Evolutionary conservation across 2,329 filamentous ascomycete genomes (phyloP).

Genomic region (Fusarium cicatricum): DNA sequence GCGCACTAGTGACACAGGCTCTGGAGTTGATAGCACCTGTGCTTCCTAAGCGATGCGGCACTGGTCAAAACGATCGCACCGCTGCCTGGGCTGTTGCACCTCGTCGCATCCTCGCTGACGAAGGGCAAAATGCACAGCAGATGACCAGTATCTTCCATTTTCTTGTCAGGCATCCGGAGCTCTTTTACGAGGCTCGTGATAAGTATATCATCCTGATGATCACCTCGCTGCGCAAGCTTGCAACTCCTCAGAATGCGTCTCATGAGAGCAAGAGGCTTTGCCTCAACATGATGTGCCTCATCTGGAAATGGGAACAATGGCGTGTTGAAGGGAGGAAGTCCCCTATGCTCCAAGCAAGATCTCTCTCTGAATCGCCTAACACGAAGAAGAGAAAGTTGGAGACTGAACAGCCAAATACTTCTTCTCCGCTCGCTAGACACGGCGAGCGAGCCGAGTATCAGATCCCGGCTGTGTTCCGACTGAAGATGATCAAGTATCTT

Average conservation of each 20-base stretch:
- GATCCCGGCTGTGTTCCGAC: slow-evolving; percentile 71
- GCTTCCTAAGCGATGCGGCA: slow-evolving; percentile 81
- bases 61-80: slow-evolving; percentile 72
- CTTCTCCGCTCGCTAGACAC: slow-evolving; percentile 59
- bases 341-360: slow-evolving; percentile 41
- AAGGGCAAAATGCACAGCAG: slow-evolving; percentile 93
- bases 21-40: slow-evolving; percentile 95
- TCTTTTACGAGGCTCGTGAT: slow-evolving; percentile 95
- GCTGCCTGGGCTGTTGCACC: slow-evolving; percentile 91
- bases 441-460: slow-evolving; percentile 70
- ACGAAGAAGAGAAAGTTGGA: slow-evolving; percentile 81
- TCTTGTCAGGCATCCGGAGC: slow-evolving; percentile 86
- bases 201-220: slow-evolving; percentile 92
- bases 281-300: slow-evolving; percentile 87
- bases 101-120: slow-evolving; percentile 89
- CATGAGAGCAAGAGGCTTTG: slow-evolving; percentile 92
- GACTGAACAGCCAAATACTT: slow-evolving; percentile 61
- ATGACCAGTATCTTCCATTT: slow-evolving; percentile 98
- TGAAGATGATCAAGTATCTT: slow-evolving; percentile 91
- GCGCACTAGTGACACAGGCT: slow-evolving; percentile 90
- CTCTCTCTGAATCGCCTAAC: slow-evolving; percentile 73
- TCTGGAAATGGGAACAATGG: slow-evolving; percentile 92
- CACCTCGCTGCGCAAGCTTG: slow-evolving; percentile 86
- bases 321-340: slow-evolving; percentile 69
- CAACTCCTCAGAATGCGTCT: slow-evolving; percentile 81